phyloP scores from a whole-genome alignment of 164 flowering plant species.

The Aristolochia californica region DNA sequence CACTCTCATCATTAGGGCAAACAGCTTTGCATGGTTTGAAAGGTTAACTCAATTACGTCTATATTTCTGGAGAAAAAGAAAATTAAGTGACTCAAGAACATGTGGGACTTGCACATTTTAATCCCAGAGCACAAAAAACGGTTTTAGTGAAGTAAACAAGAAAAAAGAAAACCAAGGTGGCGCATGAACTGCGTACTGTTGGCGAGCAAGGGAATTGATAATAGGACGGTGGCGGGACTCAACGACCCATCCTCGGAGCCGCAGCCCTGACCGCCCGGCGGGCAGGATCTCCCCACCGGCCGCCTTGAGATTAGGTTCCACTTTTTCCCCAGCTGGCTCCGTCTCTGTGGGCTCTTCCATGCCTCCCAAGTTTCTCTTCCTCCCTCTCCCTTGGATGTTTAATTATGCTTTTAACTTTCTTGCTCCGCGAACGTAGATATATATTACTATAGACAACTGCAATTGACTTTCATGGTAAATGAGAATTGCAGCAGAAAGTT shows the following conservation, averaged over 20 bases:
- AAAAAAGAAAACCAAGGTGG: not conserved
- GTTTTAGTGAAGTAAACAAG: not conserved
- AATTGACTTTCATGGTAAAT: no score
- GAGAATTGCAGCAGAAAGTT: no score
- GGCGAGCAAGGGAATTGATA: slow-evolving; percentile 2
- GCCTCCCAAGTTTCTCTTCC: not conserved
- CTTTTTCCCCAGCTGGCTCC: not conserved
- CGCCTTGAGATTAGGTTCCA: not conserved
- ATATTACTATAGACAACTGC: no score
- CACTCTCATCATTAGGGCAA: not conserved
- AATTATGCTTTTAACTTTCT: not conserved
- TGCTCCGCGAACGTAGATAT: no score
- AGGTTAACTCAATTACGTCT: not conserved
- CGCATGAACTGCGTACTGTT: not conserved
- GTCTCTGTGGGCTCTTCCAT: not conserved
- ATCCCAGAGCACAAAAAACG: not conserved
- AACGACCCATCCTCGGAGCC: slow-evolving; percentile 3
- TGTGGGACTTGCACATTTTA: not conserved
- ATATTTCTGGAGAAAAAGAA: not conserved
- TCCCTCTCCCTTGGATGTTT: not conserved
- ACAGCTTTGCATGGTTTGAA: not conserved
- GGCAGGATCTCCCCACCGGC: slow-evolving; percentile 1
- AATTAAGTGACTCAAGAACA: not conserved
- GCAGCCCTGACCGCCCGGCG: not conserved
- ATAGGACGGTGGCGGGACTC: slow-evolving; percentile 4